phyloP scores from a whole-genome alignment of 257 asterid species.

The Lantana camara region DNA sequence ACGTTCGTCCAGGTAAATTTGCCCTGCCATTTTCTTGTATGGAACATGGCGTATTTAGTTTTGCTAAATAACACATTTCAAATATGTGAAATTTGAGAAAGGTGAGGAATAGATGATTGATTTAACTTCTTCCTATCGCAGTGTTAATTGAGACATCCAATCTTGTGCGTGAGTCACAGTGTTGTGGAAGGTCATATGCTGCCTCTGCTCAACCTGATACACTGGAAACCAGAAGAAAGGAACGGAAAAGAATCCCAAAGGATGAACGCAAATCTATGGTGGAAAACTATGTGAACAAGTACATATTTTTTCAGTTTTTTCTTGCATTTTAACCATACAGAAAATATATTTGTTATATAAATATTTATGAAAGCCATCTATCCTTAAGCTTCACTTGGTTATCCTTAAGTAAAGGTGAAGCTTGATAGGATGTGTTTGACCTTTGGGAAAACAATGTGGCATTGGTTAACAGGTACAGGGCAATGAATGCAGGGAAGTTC shows the following conservation, averaged over 20 bases:
- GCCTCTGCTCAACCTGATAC: constrained; percentile 43
- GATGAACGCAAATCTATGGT: constrained; percentile 58
- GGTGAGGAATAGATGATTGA: constrained; percentile 1
- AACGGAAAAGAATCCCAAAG: constrained; percentile 46
- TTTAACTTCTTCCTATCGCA: constrained; percentile 25
- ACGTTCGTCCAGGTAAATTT: constrained; percentile 33
- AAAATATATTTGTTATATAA: no score
- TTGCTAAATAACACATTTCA: not conserved
- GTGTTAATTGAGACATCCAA: constrained; percentile 34
- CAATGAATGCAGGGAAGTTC: constrained; percentile 76
- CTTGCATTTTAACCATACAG: not conserved
- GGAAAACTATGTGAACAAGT: constrained; percentile 64
- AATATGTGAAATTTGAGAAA: not conserved
- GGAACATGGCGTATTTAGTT: not conserved
- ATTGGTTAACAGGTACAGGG: constrained; percentile 62
- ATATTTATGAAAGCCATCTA: no score
- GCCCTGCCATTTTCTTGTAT: not conserved
- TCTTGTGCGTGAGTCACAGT: constrained; percentile 34
- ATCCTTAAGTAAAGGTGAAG: not conserved
- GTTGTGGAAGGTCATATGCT: constrained; percentile 43
- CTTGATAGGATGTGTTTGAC: not conserved
- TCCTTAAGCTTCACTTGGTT: no score
- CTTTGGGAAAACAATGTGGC: constrained; percentile 18
- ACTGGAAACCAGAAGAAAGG: constrained; percentile 34
- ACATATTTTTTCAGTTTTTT: constrained; percentile 23